Evolutionary conservation across 371 early-diverging fungal species (phyloP).

Genomic region (Aphelidium insulamus): DNA sequence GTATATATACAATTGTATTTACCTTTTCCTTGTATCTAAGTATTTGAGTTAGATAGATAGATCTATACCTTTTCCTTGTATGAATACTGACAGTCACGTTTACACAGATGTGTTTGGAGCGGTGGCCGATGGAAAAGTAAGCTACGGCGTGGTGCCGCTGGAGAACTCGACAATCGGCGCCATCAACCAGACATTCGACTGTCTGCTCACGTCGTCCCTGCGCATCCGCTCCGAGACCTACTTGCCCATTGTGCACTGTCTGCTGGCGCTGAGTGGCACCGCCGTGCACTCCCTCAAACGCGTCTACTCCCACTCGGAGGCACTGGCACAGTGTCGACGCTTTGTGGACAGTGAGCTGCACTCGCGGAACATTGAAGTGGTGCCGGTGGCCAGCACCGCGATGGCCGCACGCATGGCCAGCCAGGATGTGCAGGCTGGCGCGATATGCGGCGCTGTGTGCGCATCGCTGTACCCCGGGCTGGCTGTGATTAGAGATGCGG

Average conservation of each 20-base stretch:
- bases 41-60: too few species aligned
- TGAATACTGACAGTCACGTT: too few species aligned
- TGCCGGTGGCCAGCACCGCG: conserved; percentile 61
- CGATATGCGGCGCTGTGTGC: conserved; percentile 58
- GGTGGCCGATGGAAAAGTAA: conserved; percentile 45
- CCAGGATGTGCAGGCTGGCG: conserved; percentile 51
- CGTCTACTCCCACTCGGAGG: conserved; percentile 82
- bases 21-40: too few species aligned
- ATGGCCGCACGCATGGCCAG: conserved; percentile 72
- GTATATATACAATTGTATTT: too few species aligned
- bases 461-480: conserved; percentile 60
- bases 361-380: conserved; percentile 41
- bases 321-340: conserved; percentile 57
- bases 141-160: conserved; percentile 82
- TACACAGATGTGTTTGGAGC: conserved; percentile 51
- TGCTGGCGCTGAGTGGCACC: conserved; percentile 19
- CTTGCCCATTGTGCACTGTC: conserved; percentile 20
- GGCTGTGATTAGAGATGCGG: too few species aligned
- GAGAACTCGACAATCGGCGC: conserved; percentile 80
- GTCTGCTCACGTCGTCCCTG: conserved; percentile 24
- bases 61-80: too few species aligned
- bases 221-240: conserved; percentile 23
- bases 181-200: conserved; percentile 62
- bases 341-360: conserved; percentile 35
- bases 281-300: conserved; percentile 19